Evolutionary conservation across 169 alveolate genomes (phyloP), one percentile per base, ranked within the genome.

Genomic region (Eimeria acervulina): DNA sequence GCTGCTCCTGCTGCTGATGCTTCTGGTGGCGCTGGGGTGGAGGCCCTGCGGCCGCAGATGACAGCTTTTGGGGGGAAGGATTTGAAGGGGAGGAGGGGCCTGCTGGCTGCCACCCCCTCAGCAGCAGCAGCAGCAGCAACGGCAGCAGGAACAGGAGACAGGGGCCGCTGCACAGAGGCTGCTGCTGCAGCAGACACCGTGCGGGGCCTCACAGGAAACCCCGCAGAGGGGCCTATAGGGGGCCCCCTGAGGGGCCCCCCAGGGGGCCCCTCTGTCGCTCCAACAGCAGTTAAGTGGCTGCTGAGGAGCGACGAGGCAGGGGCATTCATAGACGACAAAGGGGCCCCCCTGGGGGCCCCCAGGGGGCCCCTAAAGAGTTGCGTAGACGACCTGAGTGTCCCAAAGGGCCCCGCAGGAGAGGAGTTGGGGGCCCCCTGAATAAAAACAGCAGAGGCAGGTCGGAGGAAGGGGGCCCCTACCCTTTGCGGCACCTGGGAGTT

Each of bases 271-370:
- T 12, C 12, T 47, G 12, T 7, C 55, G 19, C 19, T 59, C n/a
- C 68, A 59, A 59, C 19, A 51, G 2, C 59, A 51, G 21, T 10
- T 51, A 17, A 51, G 6, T 12, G 15, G 84, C 87, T 12, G 13
- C 59, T 36, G 59, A 12, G 61, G 15, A 28, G 59, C 42, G 21
- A 6, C 31, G 59, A n/a, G 87, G 31, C 87, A 3, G n/a, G 7
- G 12, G 87, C 61, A 36, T 42, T 40, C 0, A 36, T 21, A 76
- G 87, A 17, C 8, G 17, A 36, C 61, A 42, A 36, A 23, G 59
- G 52, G 87, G 61, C 61, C 59, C 87, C 87, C 61, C 87, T 55
- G 61, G 87, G 1, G 36, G 33, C 59, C 55, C 87, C 87, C n/a
- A 23, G 87, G 33, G 10, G 83, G 44, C 47, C n/a, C n/a, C n/a